phyloP scores from a whole-genome alignment of 2,329 filamentous ascomycete species.

The Apiospora kogelbergensis region DNA sequence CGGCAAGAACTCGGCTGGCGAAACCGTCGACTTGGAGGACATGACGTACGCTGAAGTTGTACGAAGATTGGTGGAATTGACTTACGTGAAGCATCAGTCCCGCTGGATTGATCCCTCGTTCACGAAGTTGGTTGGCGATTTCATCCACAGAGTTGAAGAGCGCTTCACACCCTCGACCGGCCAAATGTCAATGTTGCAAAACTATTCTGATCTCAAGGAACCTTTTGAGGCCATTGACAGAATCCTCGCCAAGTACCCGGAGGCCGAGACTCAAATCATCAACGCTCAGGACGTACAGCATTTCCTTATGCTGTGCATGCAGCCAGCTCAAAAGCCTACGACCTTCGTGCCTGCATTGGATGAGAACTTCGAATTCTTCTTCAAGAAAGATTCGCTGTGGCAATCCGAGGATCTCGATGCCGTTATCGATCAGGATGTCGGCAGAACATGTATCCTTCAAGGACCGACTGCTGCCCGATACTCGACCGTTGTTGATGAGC shows the following conservation, averaged over 20 bases:
- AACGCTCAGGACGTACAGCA: conserved; percentile 98
- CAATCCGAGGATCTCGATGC: conserved; percentile 97
- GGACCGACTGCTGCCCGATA: conserved; percentile 91
- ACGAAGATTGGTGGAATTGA: conserved; percentile 81
- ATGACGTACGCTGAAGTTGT: conserved; percentile 94
- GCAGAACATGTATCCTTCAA: conserved; percentile 92
- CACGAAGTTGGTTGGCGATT: conserved; percentile 83
- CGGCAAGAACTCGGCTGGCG: conserved; percentile 75
- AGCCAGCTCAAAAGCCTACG: conserved; percentile 90
- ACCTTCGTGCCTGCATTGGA: conserved; percentile 96
- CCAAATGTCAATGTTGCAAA: conserved; percentile 82
- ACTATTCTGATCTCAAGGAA: conserved; percentile 80
- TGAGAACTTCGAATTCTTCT: conserved; percentile 97
- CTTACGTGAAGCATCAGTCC: conserved; percentile 87
- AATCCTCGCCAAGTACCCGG: conserved; percentile 80
- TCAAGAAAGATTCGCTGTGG: conserved; percentile 99
- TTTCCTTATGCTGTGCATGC: conserved; percentile 89
- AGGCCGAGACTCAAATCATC: conserved; percentile 87
- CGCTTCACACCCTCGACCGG: conserved; percentile 77
- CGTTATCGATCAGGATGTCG: conserved; percentile 93
- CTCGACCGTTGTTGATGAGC: conserved; percentile 87
- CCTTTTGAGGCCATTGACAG: conserved; percentile 77
- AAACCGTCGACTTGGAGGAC: conserved; percentile 85
- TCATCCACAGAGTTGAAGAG: conserved; percentile 95
- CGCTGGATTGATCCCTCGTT: conserved; percentile 91